Base-by-base conservation (phyloP, 2,329 filamentous ascomycete species). In the Xylaria sp. region DNA sequence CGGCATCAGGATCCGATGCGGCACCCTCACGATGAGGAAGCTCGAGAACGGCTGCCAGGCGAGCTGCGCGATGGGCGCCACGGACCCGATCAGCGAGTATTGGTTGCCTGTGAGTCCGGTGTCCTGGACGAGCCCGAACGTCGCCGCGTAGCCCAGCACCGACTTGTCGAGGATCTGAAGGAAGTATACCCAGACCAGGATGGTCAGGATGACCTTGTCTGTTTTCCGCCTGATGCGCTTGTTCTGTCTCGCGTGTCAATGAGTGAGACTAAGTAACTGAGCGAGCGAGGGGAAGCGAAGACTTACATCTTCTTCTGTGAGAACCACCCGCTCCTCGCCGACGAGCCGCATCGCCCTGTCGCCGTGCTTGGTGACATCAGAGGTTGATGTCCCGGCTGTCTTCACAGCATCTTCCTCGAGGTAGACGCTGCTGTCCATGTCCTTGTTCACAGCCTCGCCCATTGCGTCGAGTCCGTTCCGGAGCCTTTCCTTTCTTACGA, bases 91-190 rank as follows among this genome's bases (percentile, higher is more conserved):
- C 50, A 76, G 73, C 14, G 72, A 72, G 70, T 77, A 88, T 81
- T 90, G 82, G 57, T 87, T 81, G 17, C 87, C 87, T 8, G 84
- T 79, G 1, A 91, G 84, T 48, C 84, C 75, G 0, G 88, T 85
- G 74, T 89, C 86, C 60, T 88, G 80, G 36, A 88, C 84, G 11
- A 91, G 81, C 2, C 88, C 88, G 71, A 90, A 90, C 11, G 90
- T 85, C 0, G 88, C 89, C 2, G 87, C 87, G 72, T 90, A 91
- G 1, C 79, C 75, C 1, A 90, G 80, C 0, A 87, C 88, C 0
- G 87, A 85, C 76, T 91, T 91, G 79, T 90, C 89, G 5, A 90
- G 81, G 11, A 84, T 85, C 70, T 91, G 89, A 0, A 90, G 82
- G 73, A 88, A 90, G 77, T 90, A 91, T 21, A 89, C 86, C 6